Percentiles rank a stretch among this genome's conserved stretches.
These are phyloP conservation scores for Metarhizium humberi DNA, from an alignment of 2,329 filamentous ascomycete species.

Conservation along the genomic window DNA sequence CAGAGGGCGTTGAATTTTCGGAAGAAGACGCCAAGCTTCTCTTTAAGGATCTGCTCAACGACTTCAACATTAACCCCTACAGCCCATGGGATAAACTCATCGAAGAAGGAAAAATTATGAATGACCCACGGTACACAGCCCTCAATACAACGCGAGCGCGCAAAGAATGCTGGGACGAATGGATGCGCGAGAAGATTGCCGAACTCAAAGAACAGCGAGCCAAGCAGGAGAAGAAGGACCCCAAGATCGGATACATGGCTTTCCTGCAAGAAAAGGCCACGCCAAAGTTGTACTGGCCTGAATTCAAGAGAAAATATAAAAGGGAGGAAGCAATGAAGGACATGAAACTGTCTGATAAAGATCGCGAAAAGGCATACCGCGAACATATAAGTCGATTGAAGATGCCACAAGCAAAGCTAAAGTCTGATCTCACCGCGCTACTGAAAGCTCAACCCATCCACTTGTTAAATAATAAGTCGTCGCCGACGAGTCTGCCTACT, in stretches of 20 bases:
- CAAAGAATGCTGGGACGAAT: slow-evolving; percentile 74
- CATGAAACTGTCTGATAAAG: slow-evolving; percentile 59
- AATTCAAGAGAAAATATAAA: slow-evolving; percentile 86
- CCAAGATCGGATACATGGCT: slow-evolving; percentile 69
- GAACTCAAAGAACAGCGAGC: slow-evolving; percentile 62
- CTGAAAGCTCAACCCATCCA: slow-evolving; percentile 52
- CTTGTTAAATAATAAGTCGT: slow-evolving; percentile 50
- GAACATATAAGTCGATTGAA: slow-evolving; percentile 63
- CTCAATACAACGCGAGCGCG: slow-evolving; percentile 72
- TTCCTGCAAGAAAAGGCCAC: slow-evolving; percentile 77
- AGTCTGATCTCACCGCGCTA: slow-evolving; percentile 58
- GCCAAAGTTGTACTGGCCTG: slow-evolving; percentile 92
- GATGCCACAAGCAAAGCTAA: slow-evolving; percentile 54
- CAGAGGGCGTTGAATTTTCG: slow-evolving; percentile 60
- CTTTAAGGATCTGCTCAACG: slow-evolving; percentile 80
- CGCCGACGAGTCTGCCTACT: slow-evolving; percentile 49
- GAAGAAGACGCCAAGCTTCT: slow-evolving; percentile 67
- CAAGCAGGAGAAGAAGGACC: slow-evolving; percentile 72
- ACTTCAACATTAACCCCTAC: slow-evolving; percentile 76
- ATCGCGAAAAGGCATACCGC: slow-evolving; percentile 70
- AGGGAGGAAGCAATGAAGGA: slow-evolving; percentile 77
- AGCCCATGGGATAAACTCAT: slow-evolving; percentile 85
- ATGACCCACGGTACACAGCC: slow-evolving; percentile 80
- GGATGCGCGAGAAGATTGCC: slow-evolving; percentile 70
- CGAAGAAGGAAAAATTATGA: slow-evolving; percentile 70